Evolutionary conservation across 345 rosid genomes (phyloP).

Genomic region (Acer yangbiense): DNA sequence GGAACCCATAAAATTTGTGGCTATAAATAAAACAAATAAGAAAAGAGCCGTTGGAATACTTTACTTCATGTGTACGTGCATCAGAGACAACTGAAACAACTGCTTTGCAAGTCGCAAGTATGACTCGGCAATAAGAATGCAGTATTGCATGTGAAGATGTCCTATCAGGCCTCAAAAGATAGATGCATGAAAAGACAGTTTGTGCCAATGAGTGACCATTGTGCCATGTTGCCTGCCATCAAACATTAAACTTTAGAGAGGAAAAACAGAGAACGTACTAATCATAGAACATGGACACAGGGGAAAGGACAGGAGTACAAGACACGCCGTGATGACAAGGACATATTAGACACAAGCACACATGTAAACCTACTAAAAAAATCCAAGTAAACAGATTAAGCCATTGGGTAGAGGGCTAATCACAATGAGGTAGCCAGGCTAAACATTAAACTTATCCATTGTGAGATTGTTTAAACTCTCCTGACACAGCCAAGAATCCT

Average conservation of each 20-base stretch:
- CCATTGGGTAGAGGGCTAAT: background rate
- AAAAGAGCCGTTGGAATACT: slow-evolving; percentile 54
- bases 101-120: slow-evolving; percentile 92
- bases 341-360: background rate
- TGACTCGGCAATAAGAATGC: slow-evolving; percentile 86
- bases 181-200: slow-evolving; percentile 97
- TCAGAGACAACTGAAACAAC: slow-evolving; percentile 91
- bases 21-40: slow-evolving; percentile 26
- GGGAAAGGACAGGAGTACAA: background rate
- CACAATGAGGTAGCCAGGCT: background rate
- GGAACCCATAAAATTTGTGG: slow-evolving; percentile 6
- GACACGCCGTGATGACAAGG: background rate
- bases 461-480: background rate
- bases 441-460: background rate
- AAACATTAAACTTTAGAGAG: slow-evolving; percentile 28
- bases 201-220: slow-evolving; percentile 98
- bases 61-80: slow-evolving; percentile 99
- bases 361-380: background rate
- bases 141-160: slow-evolving; percentile 79
- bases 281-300: background rate
- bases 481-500: background rate
- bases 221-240: slow-evolving; percentile 97
- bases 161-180: slow-evolving; percentile 89
- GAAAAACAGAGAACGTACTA: background rate
- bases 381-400: background rate